Evolutionary conservation across 2,329 filamentous ascomycete genomes (phyloP), one percentile per base, ranked within the genome.

Genomic region (Verticillium nubilum): DNA sequence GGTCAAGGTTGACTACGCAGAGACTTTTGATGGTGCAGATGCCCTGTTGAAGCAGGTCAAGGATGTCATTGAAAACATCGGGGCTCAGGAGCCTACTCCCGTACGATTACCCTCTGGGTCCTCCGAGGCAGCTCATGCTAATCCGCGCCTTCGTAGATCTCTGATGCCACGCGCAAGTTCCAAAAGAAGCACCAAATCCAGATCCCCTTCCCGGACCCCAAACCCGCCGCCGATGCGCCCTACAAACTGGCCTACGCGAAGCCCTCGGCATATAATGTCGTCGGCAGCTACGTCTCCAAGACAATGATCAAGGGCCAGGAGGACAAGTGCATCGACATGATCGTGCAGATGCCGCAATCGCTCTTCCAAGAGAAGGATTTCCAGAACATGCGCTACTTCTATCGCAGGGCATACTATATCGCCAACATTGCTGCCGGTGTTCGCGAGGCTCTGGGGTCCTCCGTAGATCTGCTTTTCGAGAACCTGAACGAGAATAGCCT

Each of bases 291-390:
- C 76, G 85, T 90, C 12, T 79, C 90, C 57, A 88, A 86, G 72
- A 93, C 88, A 2, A 88, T 91, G 74, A 78, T 86, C 60, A 90
- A 89, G 67, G 79, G 81, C 12, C 84, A 88, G 65, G 74, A 76
- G 55, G 73, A 72, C 27, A 75, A 87, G 27, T 79, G 83, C 17
- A 80, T 97, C 61, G 94, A 98, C 73, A 85, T 98, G 82, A 86
- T 94, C 5, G 86, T 96, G 17, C 89, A 90, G 54, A 96, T 99
- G 86, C 94, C 95, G 5, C 73, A 78, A 60, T 76, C 83, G 1
- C 75, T 97, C 13, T 93, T 98, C 68, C 92, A 97, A 69, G 91
- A 96, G 52, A 98, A 98, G 75, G 95, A 99, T 74, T 97, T 94
- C 71, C 81, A 93, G 56, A 92, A 97, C 72, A 83, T 95, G 78